Evolutionary conservation across 306 rosid species (phyloP).

Genomic region (Lithocarpus polystachyus): DNA sequence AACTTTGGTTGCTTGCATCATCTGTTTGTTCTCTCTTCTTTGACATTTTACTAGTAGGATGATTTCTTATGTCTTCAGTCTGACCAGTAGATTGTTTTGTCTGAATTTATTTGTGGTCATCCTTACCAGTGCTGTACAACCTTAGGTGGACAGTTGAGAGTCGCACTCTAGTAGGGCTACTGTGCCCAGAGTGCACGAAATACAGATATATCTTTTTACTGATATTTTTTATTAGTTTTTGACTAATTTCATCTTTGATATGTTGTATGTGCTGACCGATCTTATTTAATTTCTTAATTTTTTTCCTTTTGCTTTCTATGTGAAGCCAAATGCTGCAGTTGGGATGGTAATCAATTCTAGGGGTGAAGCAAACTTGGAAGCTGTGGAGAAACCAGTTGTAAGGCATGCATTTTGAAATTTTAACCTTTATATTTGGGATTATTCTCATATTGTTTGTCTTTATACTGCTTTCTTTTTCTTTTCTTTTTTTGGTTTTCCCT

Average conservation of each 20-base stretch:
- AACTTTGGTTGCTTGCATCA: not conserved
- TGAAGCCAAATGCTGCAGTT: slow-evolving; percentile 52
- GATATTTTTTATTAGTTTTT: not conserved
- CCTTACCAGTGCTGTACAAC: slow-evolving; percentile 5
- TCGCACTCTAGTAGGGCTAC: not conserved
- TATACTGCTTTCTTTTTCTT: slow-evolving; percentile 33
- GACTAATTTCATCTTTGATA: not conserved
- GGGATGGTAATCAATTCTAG: slow-evolving; percentile 45
- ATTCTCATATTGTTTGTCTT: slow-evolving; percentile 42
- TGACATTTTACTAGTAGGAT: slow-evolving; percentile 8
- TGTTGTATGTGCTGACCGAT: slow-evolving; percentile 29
- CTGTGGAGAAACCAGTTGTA: slow-evolving; percentile 37
- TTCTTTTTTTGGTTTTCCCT: slow-evolving; percentile 7
- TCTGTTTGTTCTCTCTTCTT: not conserved
- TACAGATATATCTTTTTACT: not conserved
- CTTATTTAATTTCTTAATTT: slow-evolving; percentile 24
- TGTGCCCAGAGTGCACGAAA: not conserved
- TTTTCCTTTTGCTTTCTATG: slow-evolving; percentile 10
- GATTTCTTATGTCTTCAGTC: slow-evolving; percentile 11
- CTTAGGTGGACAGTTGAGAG: not conserved
- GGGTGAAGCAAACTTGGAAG: slow-evolving; percentile 36
- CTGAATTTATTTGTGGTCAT: slow-evolving; percentile 10
- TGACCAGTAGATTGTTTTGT: not conserved
- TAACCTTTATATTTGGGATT: not conserved
- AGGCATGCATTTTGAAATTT: slow-evolving; percentile 51